phyloP scores from a whole-genome alignment of 2,329 filamentous ascomycete species.

The Colletotrichum tabaci region DNA sequence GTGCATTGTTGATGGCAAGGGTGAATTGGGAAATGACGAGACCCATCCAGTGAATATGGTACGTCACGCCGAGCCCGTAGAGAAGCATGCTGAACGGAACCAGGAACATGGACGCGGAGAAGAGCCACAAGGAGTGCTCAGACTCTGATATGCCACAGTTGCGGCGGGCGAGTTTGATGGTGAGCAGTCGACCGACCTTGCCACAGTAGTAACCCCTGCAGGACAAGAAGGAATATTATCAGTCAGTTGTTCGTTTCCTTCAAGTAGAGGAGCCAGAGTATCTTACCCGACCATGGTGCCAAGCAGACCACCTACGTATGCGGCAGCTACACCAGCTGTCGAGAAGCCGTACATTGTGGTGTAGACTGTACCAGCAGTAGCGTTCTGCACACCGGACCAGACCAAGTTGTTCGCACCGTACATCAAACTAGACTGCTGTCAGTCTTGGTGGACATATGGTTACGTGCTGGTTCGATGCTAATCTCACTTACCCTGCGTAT shows the following conservation, averaged over 20 bases:
- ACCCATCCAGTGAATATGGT: conserved; percentile 52
- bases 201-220: conserved; percentile 50
- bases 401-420: conserved; percentile 52
- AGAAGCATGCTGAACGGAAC: conserved; percentile 60
- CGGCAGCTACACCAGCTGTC: conserved; percentile 43
- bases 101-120: conserved; percentile 48
- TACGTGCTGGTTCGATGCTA: too few relatives aligned
- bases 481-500: conserved; percentile 53
- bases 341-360: conserved; percentile 50
- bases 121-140: conserved; percentile 57
- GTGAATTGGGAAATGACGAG: conserved; percentile 48
- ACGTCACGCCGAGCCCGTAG: conserved; percentile 54
- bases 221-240: not conserved
- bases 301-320: conserved; percentile 52
- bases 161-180: conserved; percentile 55
- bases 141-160: conserved; percentile 60
- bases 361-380: conserved; percentile 51
- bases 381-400: conserved; percentile 51
- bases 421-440: conserved; percentile 45
- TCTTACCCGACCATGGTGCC: conserved; percentile 57
- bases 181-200: conserved; percentile 55
- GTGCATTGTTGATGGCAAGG: conserved; percentile 48
- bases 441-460: too few relatives aligned
- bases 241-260: not conserved
- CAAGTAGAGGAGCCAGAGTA: not conserved